Evolutionary conservation across 1,284 basidiomycete genomes (phyloP), one percentile per base, ranked within the genome.

Genomic region (Sporisorium reilianum): DNA sequence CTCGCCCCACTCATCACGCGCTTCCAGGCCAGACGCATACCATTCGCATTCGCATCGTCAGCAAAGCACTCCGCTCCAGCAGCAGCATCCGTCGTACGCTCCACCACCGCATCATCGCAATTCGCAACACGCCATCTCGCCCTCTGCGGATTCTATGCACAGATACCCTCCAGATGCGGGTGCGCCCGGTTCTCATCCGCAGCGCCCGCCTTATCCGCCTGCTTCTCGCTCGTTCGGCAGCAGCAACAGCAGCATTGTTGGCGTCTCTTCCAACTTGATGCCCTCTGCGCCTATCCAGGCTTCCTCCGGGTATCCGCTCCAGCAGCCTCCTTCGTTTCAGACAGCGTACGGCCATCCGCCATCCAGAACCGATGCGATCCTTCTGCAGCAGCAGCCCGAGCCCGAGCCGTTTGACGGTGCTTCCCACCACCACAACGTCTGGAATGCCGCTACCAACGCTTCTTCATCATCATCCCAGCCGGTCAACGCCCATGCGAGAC

Each of bases 241-340:
- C 60, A 73, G 46, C 55, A 65, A 9, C 28, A 30, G 16, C 26
- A 62, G 52, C 30, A 41, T 48, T 5, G 38, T 36, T 11, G 36
- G 45, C 32, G 51, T 48, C 23, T n/a, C 16, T 14, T 16, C 56
- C 1, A 34, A 34, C 16, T 18, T 49, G 9, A 28, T 61, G 42
- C 11, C 8, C 0, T 40, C 44, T 18, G 57, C 61, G 46, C 57
- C 61, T 0, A 9, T 64, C 2, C 67, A 64, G 4, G 56, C 60
- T 28, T 46, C 55, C 1, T 52, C 50, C 5, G 56, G 49, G 0
- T 73, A 73, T 46, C 64, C 61, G 4, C 61, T 73, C 10, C 70
- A 68, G 45, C 69, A 72, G n/a, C 64, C 42, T 1, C 57, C 61
- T 20, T 20, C 56, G 3, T 67, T 56, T 10, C 69, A 62, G 8